Evolutionary conservation across 345 rosid genomes (phyloP).

Genomic region (Hibiscus mutabilis): DNA sequence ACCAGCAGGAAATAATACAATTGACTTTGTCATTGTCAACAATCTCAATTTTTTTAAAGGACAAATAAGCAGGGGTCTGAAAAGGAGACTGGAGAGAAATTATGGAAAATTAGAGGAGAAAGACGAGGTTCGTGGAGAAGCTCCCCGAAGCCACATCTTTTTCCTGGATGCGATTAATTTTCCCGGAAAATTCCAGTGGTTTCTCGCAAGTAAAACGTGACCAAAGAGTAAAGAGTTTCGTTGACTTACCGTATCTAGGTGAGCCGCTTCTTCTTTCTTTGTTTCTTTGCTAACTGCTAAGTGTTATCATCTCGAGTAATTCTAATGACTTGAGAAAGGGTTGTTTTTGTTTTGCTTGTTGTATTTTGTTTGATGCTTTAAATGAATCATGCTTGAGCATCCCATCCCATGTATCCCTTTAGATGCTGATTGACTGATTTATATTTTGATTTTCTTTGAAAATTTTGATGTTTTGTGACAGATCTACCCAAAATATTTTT

Average conservation of each 20-base stretch:
- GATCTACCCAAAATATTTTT: background rate
- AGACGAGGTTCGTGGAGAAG: background rate
- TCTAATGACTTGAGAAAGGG: constrained; percentile 3
- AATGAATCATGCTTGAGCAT: background rate
- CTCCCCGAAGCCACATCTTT: background rate
- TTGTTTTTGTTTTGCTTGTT: background rate
- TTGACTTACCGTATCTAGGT: constrained; percentile 16
- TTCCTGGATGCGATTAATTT: background rate
- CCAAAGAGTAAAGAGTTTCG: background rate
- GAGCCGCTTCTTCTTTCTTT: background rate
- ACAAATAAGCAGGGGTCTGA: background rate
- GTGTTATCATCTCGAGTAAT: background rate
- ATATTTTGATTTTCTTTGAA: background rate
- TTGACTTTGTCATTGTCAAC: background rate
- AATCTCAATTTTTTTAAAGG: background rate
- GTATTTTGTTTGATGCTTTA: background rate
- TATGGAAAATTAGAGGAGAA: background rate
- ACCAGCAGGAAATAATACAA: background rate
- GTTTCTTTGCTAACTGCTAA: background rate
- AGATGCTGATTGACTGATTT: background rate
- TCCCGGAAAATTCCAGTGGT: constrained; percentile 5
- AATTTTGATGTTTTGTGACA: background rate
- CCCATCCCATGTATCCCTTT: background rate
- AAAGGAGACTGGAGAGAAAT: background rate
- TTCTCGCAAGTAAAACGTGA: background rate